These are phyloP conservation scores for Saccharomyces hybrid DNA, from an alignment of 1,139 yeast species.

Conservation along the genomic window DNA sequence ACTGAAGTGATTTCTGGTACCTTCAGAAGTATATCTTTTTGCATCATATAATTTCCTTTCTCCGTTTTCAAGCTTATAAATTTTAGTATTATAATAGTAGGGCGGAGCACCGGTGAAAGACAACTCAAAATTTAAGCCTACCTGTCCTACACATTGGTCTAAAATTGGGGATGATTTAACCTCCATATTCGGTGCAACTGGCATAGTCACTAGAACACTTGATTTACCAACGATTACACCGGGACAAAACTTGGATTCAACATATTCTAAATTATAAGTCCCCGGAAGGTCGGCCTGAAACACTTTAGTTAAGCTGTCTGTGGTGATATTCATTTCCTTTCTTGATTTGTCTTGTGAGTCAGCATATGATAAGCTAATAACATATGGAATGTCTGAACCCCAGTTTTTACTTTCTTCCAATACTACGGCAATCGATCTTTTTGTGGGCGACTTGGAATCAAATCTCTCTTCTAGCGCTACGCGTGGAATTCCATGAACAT, in stretches of 20 bases:
- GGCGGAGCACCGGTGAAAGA: conserved; percentile 74
- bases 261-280: conserved; percentile 45
- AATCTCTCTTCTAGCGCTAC: conserved; percentile 35
- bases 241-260: conserved; percentile 54
- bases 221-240: conserved; percentile 49
- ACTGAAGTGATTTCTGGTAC: conserved; percentile 47
- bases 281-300: conserved; percentile 48
- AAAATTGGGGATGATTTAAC: conserved; percentile 54
- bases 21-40: conserved; percentile 33
- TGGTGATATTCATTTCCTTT: conserved; percentile 26
- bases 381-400: conserved; percentile 16
- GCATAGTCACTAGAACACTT: conserved; percentile 41
- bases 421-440: conserved; percentile 37
- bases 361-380: conserved; percentile 36
- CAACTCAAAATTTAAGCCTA: conserved; percentile 70
- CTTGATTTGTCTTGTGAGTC: conserved; percentile 31
- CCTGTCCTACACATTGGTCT: conserved; percentile 88
- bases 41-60: conserved; percentile 32
- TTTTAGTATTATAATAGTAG: conserved; percentile 55
- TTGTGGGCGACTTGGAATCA: conserved; percentile 37
- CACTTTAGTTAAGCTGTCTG: conserved; percentile 7
- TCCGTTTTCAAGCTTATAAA: conserved; percentile 45
- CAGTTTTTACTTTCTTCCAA: conserved; percentile 26
- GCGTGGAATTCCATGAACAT: conserved; percentile 58
- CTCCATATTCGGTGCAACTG: conserved; percentile 47